Percentiles rank a stretch among this genome's conserved stretches.
phyloP scores from a whole-genome alignment of 116 monocot species.

The Cymodocea nodosa region DNA sequence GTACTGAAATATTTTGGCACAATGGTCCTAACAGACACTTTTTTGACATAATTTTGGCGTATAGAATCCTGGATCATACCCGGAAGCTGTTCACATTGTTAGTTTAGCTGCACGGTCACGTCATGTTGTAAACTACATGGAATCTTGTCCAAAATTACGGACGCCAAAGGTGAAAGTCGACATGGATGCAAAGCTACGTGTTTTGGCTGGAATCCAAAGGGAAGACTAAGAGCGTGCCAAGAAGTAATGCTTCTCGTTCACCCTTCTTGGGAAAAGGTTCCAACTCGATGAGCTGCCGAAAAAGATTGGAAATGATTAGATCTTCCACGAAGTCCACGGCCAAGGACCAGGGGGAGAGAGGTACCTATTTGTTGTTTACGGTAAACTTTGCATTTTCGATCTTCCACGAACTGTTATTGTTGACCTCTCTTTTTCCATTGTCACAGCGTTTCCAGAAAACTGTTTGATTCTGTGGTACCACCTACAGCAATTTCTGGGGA shows the following conservation, averaged over 20 bases:
- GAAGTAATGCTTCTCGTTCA: constrained; percentile 33
- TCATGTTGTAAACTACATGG: constrained; percentile 48
- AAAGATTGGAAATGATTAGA: constrained; percentile 13
- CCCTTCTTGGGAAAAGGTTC: constrained; percentile 27
- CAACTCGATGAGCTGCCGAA: constrained; percentile 17
- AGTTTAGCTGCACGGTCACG: constrained; percentile 83
- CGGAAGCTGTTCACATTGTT: constrained; percentile 81
- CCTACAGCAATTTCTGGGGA: constrained; percentile 7
- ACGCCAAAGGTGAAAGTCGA: constrained; percentile 62
- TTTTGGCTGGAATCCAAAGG: constrained; percentile 89
- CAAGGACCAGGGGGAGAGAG: constrained; percentile 41
- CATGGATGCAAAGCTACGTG: constrained; percentile 79
- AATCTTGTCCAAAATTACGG: constrained; percentile 25
- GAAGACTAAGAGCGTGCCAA: constrained; percentile 43
- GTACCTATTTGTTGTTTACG: not conserved
- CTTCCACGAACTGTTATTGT: not conserved
- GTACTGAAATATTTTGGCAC: too few relatives aligned
- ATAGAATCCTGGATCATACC: constrained; percentile 78
- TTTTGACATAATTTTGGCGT: too few relatives aligned
- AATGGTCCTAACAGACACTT: too few relatives aligned
- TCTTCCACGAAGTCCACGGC: constrained; percentile 16
- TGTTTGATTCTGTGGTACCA: constrained; percentile 41
- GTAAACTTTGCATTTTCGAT: not conserved
- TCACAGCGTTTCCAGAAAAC: constrained; percentile 31
- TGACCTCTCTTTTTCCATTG: not conserved